Percentiles rank a stretch among this genome's conserved stretches.
These are phyloP conservation scores for Canavalia ensiformis DNA, from an alignment of 306 rosid genomes.

Conservation along the genomic window DNA sequence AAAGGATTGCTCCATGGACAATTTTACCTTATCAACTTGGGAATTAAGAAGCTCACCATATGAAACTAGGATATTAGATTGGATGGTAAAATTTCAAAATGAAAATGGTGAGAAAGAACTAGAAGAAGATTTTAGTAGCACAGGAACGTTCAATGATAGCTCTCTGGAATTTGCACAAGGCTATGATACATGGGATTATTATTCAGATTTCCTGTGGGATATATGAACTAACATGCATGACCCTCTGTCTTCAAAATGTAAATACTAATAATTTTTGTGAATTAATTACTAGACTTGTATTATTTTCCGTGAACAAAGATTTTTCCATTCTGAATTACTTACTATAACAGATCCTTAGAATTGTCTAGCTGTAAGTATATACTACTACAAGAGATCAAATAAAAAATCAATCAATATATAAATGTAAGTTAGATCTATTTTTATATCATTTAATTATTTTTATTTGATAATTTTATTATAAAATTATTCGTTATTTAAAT, in stretches of 20 bases:
- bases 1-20: constrained; percentile 48
- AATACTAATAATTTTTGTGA: neutral
- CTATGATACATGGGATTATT: constrained; percentile 57
- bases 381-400: no score
- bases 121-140: constrained; percentile 49
- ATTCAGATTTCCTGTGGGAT: constrained; percentile 66
- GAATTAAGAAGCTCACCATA: constrained; percentile 60
- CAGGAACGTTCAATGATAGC: constrained; percentile 40
- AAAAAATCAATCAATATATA: no score
- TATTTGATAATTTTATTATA: no score
- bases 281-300: neutral
- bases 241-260: constrained; percentile 23
- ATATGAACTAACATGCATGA: constrained; percentile 51
- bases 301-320: neutral
- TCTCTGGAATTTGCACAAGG: constrained; percentile 47
- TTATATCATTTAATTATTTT: no score
- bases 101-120: constrained; percentile 50
- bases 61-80: constrained; percentile 61
- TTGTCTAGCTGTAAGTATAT: neutral
- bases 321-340: constrained; percentile 14
- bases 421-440: no score
- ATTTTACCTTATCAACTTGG: constrained; percentile 43
- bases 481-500: no score
- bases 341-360: neutral
- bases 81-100: constrained; percentile 62